Evolutionary conservation across 1,284 basidiomycete species (phyloP).

Genomic region (Cystobasidium pallidum): DNA sequence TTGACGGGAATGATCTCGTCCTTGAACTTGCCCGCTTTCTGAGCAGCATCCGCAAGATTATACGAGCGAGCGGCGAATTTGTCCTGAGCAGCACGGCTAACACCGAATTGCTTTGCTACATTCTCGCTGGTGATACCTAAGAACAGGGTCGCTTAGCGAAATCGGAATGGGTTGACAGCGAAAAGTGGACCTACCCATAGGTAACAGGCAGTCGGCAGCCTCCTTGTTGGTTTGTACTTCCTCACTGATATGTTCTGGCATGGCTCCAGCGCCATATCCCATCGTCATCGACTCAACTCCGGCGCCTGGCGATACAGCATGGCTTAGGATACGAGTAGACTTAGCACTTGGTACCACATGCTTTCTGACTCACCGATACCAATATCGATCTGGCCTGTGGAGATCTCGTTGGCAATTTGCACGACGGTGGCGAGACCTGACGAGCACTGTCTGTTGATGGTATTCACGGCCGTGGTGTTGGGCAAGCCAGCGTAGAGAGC

Average conservation of each 20-base stretch:
- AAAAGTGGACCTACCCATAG: constrained; percentile 56
- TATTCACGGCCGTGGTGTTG: constrained; percentile 75
- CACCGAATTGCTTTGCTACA: constrained; percentile 75
- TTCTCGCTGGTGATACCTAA: constrained; percentile 95
- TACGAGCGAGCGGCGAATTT: constrained; percentile 81
- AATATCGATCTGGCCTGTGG: constrained; percentile 56
- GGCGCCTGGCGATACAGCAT: constrained; percentile 62
- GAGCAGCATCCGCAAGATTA: constrained; percentile 81
- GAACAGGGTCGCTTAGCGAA: constrained; percentile 59
- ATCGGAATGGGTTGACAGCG: not conserved
- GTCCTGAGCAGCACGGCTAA: constrained; percentile 78
- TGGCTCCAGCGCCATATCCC: constrained; percentile 63
- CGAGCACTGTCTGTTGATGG: constrained; percentile 93
- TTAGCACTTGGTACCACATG: constrained; percentile 61
- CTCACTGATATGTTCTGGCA: constrained; percentile 73
- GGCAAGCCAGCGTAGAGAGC: constrained; percentile 76
- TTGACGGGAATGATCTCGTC: constrained; percentile 80
- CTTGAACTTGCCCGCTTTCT: constrained; percentile 87
- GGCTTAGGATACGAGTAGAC: constrained; percentile 58
- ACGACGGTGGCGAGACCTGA: constrained; percentile 86
- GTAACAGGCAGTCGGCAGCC: constrained; percentile 87
- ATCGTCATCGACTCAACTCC: constrained; percentile 94
- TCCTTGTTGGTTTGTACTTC: constrained; percentile 75
- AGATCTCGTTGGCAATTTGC: constrained; percentile 88
- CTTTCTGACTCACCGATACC: constrained; percentile 54